Conservation (phyloP, 768 basidiomycete genomes). For the Guyanaporus albipodus region DNA sequence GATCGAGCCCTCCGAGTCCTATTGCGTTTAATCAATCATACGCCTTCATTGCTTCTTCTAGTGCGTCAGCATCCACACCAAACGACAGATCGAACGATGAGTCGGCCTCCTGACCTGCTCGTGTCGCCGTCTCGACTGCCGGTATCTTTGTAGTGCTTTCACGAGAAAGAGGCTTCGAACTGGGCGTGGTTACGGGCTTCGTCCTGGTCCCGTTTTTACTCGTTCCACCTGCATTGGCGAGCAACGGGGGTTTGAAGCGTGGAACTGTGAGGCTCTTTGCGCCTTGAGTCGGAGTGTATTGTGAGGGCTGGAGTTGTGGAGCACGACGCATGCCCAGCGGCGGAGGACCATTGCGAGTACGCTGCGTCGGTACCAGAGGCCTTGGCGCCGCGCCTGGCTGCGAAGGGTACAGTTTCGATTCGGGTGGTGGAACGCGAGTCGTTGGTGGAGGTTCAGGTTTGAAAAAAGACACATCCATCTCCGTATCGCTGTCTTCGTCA, state of each 20-base stretch:
- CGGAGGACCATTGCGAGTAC: conserved; percentile 18
- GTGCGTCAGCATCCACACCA: conserved; percentile 24
- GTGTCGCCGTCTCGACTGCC: not conserved
- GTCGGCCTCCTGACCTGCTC: conserved; percentile 17
- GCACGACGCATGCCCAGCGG: conserved; percentile 29
- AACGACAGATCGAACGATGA: conserved; percentile 33
- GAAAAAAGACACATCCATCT: conserved; percentile 20
- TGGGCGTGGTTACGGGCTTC: not conserved
- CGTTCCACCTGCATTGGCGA: conserved; percentile 1
- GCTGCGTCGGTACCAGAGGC: conserved; percentile 12
- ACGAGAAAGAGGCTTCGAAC: not conserved
- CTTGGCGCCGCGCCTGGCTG: conserved; percentile 5
- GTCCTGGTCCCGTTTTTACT: not conserved
- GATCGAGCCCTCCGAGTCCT: not conserved
- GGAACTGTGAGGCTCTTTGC: conserved; percentile 17
- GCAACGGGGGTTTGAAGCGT: conserved; percentile 29
- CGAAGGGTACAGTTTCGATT: conserved; percentile 1
- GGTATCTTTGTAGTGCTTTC: not conserved
- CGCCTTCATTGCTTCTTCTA: conserved; percentile 32
- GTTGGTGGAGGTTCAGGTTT: not conserved
- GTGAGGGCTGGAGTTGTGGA: conserved; percentile 15
- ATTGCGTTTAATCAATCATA: conserved; percentile 25
- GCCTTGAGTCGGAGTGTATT: conserved; percentile 19
- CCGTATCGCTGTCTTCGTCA: conserved; percentile 9
- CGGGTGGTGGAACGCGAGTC: not conserved